Conservation (phyloP, 2,329 filamentous ascomycete genomes). For the Pseudovirgaria hyperparasitica region DNA sequence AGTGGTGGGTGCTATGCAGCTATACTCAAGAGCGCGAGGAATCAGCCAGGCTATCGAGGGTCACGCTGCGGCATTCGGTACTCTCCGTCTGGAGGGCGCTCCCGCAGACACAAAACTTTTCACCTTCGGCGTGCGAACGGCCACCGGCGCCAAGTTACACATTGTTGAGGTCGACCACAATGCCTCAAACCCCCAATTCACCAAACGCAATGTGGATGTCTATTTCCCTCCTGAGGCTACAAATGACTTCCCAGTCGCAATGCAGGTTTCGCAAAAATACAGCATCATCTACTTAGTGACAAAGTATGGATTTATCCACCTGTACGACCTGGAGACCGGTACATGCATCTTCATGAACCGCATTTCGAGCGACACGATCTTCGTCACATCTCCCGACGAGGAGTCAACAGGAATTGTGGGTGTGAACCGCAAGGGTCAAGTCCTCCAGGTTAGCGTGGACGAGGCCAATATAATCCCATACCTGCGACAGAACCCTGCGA, state of each 20-base stretch:
- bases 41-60: conserved; percentile 98
- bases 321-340: conserved; percentile 93
- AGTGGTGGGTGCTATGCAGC: conserved; percentile 90
- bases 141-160: conserved; percentile 86
- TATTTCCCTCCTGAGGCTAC: conserved; percentile 93
- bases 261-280: conserved; percentile 95
- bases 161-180: conserved; percentile 95
- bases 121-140: conserved; percentile 86
- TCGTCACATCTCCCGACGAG: conserved; percentile 76
- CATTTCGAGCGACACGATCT: conserved; percentile 98
- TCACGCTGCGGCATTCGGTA: conserved; percentile 89
- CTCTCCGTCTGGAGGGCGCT: conserved; percentile 75
- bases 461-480: conserved; percentile 88
- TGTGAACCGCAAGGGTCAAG: conserved; percentile 96
- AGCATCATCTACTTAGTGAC: conserved; percentile 95
- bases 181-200: conserved; percentile 74
- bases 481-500: conserved; percentile 90
- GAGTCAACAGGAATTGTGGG: conserved; percentile 81
- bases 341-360: conserved; percentile 99
- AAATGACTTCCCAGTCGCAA: conserved; percentile 95
- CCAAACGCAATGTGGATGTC: conserved; percentile 93
- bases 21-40: conserved; percentile 89
- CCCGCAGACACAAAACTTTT: conserved; percentile 89
- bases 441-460: conserved; percentile 85
- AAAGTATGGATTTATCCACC: conserved; percentile 97